These are phyloP conservation scores for Podospora conica DNA, from an alignment of 495 filamentous ascomycete species.

Conservation along the genomic window DNA sequence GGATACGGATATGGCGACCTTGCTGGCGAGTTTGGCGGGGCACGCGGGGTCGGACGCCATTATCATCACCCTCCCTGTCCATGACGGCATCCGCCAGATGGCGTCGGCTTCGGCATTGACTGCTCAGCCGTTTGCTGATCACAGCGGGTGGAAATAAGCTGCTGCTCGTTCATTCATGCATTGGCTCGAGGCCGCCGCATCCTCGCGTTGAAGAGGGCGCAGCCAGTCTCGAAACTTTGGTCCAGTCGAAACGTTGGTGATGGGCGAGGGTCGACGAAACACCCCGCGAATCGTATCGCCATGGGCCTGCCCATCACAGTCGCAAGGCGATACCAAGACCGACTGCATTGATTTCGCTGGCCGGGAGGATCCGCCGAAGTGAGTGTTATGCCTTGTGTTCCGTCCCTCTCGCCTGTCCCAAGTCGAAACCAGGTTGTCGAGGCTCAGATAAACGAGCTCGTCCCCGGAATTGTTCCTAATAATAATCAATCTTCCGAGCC, in stretches of 20 bases:
- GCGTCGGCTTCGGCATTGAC: not conserved
- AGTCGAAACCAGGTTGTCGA: conserved; percentile 16
- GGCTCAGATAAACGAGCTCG: conserved; percentile 4
- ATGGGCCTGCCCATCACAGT: not conserved
- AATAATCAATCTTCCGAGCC: conserved; percentile 14
- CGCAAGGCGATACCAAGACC: conserved; percentile 7
- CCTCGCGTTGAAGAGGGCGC: not conserved
- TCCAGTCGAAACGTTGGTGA: not conserved
- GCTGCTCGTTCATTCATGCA: conserved; percentile 15
- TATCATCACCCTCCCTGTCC: not conserved
- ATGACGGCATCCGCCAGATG: conserved; percentile 1
- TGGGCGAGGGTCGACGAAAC: conserved; percentile 11
- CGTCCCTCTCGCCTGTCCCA: not conserved
- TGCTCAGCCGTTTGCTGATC: conserved; percentile 10
- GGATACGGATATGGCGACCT: too few species aligned
- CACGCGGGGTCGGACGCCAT: not conserved
- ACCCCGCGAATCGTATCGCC: conserved; percentile 14
- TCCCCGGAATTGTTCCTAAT: conserved; percentile 8
- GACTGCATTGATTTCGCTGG: conserved; percentile 23
- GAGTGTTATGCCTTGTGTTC: conserved; percentile 16
- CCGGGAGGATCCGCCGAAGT: conserved; percentile 16
- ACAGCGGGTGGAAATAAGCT: conserved; percentile 16
- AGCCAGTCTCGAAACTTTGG: not conserved
- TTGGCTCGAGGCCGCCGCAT: conserved; percentile 9
- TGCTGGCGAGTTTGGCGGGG: not conserved